Evolutionary conservation across 768 basidiomycete species (phyloP).

Genomic region (Fibroporia radiculosa): DNA sequence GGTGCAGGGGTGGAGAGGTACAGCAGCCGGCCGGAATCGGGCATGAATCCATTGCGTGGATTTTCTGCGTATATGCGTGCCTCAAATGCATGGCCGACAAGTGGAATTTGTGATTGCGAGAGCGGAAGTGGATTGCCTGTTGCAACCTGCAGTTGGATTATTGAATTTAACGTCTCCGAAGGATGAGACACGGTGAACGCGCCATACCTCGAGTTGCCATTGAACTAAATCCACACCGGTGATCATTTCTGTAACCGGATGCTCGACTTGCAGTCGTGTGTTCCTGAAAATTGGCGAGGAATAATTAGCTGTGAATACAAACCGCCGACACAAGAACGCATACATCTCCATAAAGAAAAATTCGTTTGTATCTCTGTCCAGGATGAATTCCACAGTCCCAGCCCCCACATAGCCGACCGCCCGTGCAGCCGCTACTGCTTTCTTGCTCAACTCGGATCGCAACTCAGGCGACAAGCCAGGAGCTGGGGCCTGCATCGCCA

Average conservation of each 20-base stretch:
- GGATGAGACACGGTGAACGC: not conserved
- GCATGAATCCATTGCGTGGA: conserved; percentile 87
- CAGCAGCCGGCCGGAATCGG: conserved; percentile 78
- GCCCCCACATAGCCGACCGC: conserved; percentile 91
- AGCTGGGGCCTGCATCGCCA: conserved; percentile 78
- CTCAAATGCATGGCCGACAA: conserved; percentile 90
- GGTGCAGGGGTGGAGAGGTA: conserved; percentile 76
- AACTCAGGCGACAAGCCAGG: conserved; percentile 78
- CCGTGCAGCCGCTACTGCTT: conserved; percentile 87
- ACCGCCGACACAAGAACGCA: conserved; percentile 17
- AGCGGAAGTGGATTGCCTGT: conserved; percentile 83
- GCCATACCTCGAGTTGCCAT: conserved; percentile 79
- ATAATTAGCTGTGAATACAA: not conserved
- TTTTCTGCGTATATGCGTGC: conserved; percentile 95
- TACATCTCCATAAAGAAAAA: conserved; percentile 98
- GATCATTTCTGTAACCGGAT: conserved; percentile 93
- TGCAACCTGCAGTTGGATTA: conserved; percentile 70
- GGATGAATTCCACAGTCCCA: conserved; percentile 95
- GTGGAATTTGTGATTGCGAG: conserved; percentile 67
- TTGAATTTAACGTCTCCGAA: not conserved
- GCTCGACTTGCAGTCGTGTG: conserved; percentile 80
- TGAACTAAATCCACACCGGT: conserved; percentile 91
- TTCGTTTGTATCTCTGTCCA: conserved; percentile 79
- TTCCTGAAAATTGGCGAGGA: conserved; percentile 42
- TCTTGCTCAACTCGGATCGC: conserved; percentile 71